These are phyloP conservation scores for Erigeron canadensis DNA, from an alignment of 129 eudicot species.

Conservation along the genomic window DNA sequence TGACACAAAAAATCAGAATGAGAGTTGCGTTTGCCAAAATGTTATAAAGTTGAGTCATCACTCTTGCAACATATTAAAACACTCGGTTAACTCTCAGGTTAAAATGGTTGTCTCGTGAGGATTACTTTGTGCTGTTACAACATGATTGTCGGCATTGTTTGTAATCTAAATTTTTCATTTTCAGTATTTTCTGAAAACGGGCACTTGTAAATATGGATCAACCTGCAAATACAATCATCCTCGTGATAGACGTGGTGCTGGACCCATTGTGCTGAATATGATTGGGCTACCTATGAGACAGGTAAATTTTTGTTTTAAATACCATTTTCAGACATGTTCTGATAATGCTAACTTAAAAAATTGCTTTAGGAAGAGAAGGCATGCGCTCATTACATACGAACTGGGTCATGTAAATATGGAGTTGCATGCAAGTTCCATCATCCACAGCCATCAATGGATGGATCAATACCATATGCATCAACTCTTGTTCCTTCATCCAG, in stretches of 20 bases:
- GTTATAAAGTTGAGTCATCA: too few relatives aligned
- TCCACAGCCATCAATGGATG: conserved; percentile 60
- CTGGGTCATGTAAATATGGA: conserved; percentile 84
- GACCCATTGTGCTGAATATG: conserved; percentile 48
- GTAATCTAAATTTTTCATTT: conserved; percentile 26
- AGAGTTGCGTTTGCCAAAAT: too few relatives aligned
- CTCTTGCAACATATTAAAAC: too few relatives aligned
- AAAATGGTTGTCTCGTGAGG: too few relatives aligned
- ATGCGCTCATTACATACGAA: conserved; percentile 71
- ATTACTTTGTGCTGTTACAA: not conserved
- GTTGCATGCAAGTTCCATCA: conserved; percentile 79
- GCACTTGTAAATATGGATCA: conserved; percentile 87
- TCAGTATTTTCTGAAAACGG: conserved; percentile 85
- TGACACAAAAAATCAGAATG: too few relatives aligned
- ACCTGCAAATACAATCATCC: conserved; percentile 92
- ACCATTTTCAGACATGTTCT: not conserved
- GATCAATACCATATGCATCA: conserved; percentile 41
- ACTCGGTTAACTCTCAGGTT: too few relatives aligned
- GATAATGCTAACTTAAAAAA: conserved; percentile 1
- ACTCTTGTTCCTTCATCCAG: conserved; percentile 49
- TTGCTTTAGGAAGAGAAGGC: conserved; percentile 61
- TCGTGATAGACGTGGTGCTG: conserved; percentile 57
- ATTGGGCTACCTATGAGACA: conserved; percentile 78
- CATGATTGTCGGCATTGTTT: conserved; percentile 1
- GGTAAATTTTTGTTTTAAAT: conserved; percentile 39